These are phyloP conservation scores for Raphanus raphanistrum DNA, from an alignment of 345 rosid genomes.

Conservation along the genomic window DNA sequence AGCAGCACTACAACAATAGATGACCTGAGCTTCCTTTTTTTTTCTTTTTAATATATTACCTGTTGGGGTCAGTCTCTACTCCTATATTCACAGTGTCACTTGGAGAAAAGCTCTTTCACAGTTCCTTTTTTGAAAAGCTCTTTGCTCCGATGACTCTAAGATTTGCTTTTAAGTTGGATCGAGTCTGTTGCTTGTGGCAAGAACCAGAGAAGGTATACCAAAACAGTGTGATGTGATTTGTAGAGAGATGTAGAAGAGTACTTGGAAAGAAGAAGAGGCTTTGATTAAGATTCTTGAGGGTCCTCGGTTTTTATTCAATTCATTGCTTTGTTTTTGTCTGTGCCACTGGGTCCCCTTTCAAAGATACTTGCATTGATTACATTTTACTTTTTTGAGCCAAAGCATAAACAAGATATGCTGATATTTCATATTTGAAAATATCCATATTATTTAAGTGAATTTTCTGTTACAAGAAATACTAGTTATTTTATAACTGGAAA, in stretches of 20 bases:
- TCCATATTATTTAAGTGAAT: neutral
- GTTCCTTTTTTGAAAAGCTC: constrained; percentile 6
- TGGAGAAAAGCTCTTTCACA: constrained; percentile 25
- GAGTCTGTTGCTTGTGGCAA: constrained; percentile 25
- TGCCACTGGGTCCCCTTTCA: constrained; percentile 6
- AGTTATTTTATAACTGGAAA: neutral
- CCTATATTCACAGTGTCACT: constrained; percentile 8
- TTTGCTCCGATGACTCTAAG: constrained; percentile 19
- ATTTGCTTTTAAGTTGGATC: constrained; percentile 24
- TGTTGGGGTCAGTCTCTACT: constrained; percentile 4
- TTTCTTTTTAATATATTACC: constrained; percentile 18
- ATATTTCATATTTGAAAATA: neutral
- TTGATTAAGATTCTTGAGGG: neutral
- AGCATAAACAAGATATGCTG: neutral
- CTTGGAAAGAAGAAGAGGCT: constrained; percentile 14
- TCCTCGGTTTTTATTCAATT: constrained; percentile 35
- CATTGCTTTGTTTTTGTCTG: constrained; percentile 35
- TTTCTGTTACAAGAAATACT: neutral
- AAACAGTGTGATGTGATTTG: constrained; percentile 22
- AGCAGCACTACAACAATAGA: constrained; percentile 45
- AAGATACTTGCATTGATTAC: neutral
- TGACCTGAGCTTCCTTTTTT: neutral
- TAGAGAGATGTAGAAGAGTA: constrained; percentile 32
- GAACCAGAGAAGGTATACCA: constrained; percentile 22
- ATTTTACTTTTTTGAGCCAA: neutral